Evolutionary conservation across 306 rosid species (phyloP), one percentile per base, ranked within the genome.

Genomic region (Begonia peltatifolia): DNA sequence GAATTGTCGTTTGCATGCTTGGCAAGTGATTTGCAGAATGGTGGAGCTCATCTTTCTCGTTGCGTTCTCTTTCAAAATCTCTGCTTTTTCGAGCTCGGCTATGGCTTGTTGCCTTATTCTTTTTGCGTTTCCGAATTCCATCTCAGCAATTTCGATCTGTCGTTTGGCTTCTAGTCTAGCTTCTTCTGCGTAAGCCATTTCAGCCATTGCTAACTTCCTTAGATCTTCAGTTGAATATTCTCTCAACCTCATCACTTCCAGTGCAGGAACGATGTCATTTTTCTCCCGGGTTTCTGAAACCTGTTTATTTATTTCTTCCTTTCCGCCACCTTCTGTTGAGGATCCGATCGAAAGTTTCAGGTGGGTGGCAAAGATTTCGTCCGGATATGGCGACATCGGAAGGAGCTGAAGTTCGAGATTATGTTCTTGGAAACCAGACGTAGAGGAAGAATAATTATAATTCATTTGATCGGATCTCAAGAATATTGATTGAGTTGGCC

Each of bases 271-370:
- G 2, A 30, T 30, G 3, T 30, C 38, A 30, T 30, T 30, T 30
- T 30, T 30, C 38, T 30, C 38, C 38, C 9, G 38, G 38, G 38
- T 30, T 7, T 30, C 38, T 30, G 38, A 30, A 30, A 30, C 38
- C 8, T 30, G 38, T 30, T 30, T 30, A 7, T 11, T 58, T 0
- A 15, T 6, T 10, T 59, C 63, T 11, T 48, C 41, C 47, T 59
- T 48, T 6, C 30, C 9, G 23, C 41, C 41, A 2, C 41, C 30
- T 10, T 9, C 53, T 3, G 60, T 53, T 5, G 65, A 62, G 6
- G 83, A 67, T 7, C 96, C 94, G 59, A 92, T 81, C 15, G 99
- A 83, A 13, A 92, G 96, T 51, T 80, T 83, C 69, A 90, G 61
- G 55, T 68, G 62, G 10, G 94, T 78, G 6, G 77, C 88, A 49